A percentile compares a stretch with the other conserved stretches of the same genome.
Evolutionary conservation across 192 early-diverging fungal genomes (phyloP).

Genomic region (Kappamyces sp.): DNA sequence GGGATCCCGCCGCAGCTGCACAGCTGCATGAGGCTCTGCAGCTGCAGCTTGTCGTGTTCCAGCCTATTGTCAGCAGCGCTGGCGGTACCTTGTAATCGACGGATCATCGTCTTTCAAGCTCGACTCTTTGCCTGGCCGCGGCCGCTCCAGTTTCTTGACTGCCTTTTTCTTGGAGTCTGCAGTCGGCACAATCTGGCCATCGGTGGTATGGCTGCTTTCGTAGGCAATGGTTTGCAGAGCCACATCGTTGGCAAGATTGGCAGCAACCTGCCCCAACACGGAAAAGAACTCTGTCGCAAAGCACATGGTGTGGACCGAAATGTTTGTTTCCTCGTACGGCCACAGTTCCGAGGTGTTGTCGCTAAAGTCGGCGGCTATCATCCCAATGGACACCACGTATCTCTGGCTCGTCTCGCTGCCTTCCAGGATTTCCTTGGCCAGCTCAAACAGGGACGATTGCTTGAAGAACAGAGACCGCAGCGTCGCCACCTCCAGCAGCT

Average conservation of each 20-base stretch:
- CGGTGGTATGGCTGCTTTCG: slow-evolving; percentile 9
- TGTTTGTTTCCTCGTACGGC: slow-evolving; percentile 20
- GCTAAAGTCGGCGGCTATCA: slow-evolving; percentile 25
- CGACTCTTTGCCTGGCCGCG: slow-evolving; percentile 20
- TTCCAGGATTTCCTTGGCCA: slow-evolving; percentile 24
- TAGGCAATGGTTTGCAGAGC: slow-evolving; percentile 13
- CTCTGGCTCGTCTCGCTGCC: slow-evolving; percentile 13
- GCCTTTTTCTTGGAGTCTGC: slow-evolving; percentile 16
- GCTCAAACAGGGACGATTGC: slow-evolving; percentile 24
- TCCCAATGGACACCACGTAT: slow-evolving; percentile 20
- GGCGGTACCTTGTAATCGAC: slow-evolving; percentile 1
- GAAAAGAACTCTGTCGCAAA: slow-evolving; percentile 35
- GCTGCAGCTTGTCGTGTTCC: slow-evolving; percentile 18
- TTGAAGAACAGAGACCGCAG: slow-evolving; percentile 23
- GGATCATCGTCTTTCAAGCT: slow-evolving; percentile 5
- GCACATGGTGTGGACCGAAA: slow-evolving; percentile 21
- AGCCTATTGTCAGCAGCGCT: slow-evolving; percentile 9
- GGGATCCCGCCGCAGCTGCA: slow-evolving; percentile 14
- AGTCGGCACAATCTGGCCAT: too few species aligned
- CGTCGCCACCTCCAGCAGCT: slow-evolving; percentile 8
- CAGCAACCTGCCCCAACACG: slow-evolving; percentile 28
- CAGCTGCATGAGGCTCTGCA: slow-evolving; percentile 23
- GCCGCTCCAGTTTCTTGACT: neutral
- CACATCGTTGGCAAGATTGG: slow-evolving; percentile 21
- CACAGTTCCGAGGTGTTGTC: slow-evolving; percentile 20